A percentile compares a stretch with the other conserved stretches of the same genome.
Conservation (phyloP, 805 yeast species). For the Danielozyma ontarioensis region DNA sequence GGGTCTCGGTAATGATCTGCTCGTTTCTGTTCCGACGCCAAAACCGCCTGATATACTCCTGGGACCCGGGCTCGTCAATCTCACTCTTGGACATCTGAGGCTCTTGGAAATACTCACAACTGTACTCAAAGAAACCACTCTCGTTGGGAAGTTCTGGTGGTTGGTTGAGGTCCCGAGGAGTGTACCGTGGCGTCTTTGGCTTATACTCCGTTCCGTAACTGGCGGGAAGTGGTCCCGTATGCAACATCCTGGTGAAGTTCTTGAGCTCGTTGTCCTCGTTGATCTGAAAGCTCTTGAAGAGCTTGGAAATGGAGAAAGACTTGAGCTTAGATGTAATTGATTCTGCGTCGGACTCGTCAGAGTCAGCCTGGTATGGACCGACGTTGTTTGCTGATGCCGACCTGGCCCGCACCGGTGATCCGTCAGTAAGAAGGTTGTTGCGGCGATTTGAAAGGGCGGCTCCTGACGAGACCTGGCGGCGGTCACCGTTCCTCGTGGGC, state of each 20-base stretch:
- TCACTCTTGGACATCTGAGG: conserved; percentile 88
- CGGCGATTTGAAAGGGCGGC: conserved; percentile 15
- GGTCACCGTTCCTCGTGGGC: conserved; percentile 1
- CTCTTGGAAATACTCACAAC: conserved; percentile 90
- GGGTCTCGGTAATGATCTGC: conserved; percentile 78
- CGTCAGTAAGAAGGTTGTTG: conserved; percentile 22
- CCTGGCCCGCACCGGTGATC: conserved; percentile 21
- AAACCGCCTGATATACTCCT: conserved; percentile 69
- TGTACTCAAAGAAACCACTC: conserved; percentile 66
- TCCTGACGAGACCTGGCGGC: conserved; percentile 18
- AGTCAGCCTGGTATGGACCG: conserved; percentile 6
- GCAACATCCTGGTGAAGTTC: conserved; percentile 31
- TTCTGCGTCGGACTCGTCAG: conserved; percentile 17
- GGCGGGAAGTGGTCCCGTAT: conserved; percentile 30
- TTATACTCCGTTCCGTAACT: conserved; percentile 40
- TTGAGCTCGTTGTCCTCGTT: conserved; percentile 37
- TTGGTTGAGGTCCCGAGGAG: conserved; percentile 25
- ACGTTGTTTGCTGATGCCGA: conserved; percentile 21
- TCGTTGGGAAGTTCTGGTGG: conserved; percentile 47
- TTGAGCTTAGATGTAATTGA: conserved; percentile 31
- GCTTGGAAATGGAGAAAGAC: conserved; percentile 27
- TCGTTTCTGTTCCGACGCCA: conserved; percentile 94
- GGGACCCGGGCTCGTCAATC: conserved; percentile 87
- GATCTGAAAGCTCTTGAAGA: conserved; percentile 34
- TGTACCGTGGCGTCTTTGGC: conserved; percentile 57